These are phyloP conservation scores for Alternaria postmessia DNA, from an alignment of 2,329 filamentous ascomycete genomes.

Conservation along the genomic window DNA sequence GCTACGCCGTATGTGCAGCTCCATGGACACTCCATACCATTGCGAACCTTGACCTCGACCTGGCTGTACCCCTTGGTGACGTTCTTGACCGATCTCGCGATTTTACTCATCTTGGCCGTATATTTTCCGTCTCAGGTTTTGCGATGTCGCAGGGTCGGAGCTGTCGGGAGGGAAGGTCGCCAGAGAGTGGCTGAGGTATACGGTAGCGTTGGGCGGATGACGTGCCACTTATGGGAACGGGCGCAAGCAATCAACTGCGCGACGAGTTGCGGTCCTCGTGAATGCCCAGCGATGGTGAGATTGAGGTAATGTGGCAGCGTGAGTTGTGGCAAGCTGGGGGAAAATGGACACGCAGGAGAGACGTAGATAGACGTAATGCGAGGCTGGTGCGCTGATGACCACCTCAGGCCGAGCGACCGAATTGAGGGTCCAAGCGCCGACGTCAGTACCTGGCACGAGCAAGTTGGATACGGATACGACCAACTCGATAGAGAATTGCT, in stretches of 20 bases:
- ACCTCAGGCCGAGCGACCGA: constrained; percentile 18
- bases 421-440: constrained; percentile 18
- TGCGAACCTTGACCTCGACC: constrained; percentile 90
- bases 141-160: constrained; percentile 9
- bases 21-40: constrained; percentile 31
- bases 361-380: constrained; percentile 19
- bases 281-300: constrained; percentile 8
- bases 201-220: constrained; percentile 17
- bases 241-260: constrained; percentile 15
- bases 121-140: not conserved
- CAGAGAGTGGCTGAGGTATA: constrained; percentile 17
- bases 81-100: constrained; percentile 97
- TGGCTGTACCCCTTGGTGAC: constrained; percentile 98
- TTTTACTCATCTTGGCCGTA: constrained; percentile 80
- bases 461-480: not conserved
- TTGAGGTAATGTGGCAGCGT: constrained; percentile 5
- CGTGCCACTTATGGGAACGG: constrained; percentile 13
- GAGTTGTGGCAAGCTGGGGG: constrained; percentile 19
- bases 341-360: constrained; percentile 17
- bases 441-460: constrained; percentile 9
- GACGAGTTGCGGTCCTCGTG: not conserved
- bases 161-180: constrained; percentile 14
- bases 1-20: constrained; percentile 11
- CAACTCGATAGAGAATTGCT: not conserved
- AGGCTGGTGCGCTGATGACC: constrained; percentile 21